Evolutionary conservation across 192 early-diverging fungal genomes (phyloP).

Genomic region (Coemansia sp.): DNA sequence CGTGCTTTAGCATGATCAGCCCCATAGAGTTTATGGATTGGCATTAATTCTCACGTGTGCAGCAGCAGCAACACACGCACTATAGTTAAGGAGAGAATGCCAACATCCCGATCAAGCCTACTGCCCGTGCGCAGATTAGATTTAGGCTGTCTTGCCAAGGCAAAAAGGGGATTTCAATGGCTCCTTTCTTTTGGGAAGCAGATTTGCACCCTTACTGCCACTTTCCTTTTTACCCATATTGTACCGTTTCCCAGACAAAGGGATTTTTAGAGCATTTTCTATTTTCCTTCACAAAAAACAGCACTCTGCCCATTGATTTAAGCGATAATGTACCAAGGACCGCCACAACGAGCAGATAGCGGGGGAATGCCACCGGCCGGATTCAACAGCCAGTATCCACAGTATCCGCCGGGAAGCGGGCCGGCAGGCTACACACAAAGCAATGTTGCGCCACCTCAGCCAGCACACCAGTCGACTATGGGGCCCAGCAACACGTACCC

Average conservation of each 20-base stretch:
- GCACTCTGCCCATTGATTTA: no score
- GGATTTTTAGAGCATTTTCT: no score
- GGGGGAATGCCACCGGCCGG: constrained; percentile 6
- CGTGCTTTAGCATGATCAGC: no score
- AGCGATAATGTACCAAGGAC: constrained; percentile 10
- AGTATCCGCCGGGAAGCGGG: constrained; percentile 7
- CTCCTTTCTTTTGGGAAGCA: neutral
- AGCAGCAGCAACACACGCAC: no score
- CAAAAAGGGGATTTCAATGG: neutral
- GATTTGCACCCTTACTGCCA: neutral
- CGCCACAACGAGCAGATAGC: constrained; percentile 7
- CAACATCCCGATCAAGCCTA: no score
- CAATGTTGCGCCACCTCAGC: neutral
- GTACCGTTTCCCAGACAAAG: neutral
- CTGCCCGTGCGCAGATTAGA: no score
- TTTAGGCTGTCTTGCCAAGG: neutral
- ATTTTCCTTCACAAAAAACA: no score
- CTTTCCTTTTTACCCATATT: no score
- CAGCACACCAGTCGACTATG: constrained; percentile 9
- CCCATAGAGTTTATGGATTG: neutral
- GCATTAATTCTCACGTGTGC: constrained; percentile 6
- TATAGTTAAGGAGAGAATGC: no score
- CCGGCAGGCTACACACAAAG: constrained; percentile 3
- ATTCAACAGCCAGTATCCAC: constrained; percentile 1
- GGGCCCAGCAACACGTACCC: constrained; percentile 7